Evolutionary conservation across 768 basidiomycete species (phyloP).

Genomic region (Solioccasus polychromus): DNA sequence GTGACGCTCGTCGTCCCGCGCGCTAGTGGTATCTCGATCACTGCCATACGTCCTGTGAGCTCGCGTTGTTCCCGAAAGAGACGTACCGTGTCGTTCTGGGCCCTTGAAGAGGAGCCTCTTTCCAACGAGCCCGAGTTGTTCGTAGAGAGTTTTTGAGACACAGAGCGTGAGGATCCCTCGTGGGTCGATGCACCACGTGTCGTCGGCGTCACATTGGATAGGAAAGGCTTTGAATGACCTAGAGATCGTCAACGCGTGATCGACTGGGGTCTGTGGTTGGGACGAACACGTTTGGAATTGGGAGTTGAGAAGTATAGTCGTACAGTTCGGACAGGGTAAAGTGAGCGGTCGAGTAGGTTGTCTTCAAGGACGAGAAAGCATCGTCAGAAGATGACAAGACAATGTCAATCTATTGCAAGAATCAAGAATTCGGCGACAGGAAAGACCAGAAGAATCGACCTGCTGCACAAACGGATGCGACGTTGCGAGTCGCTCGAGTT

Average conservation of each 20-base stretch:
- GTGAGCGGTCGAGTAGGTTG: slow-evolving; percentile 44
- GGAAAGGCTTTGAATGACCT: slow-evolving; percentile 40
- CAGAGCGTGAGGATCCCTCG: slow-evolving; percentile 58
- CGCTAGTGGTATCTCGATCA: slow-evolving; percentile 45
- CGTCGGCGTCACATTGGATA: slow-evolving; percentile 36
- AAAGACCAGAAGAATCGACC: slow-evolving; percentile 31
- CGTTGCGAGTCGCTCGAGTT: slow-evolving; percentile 34
- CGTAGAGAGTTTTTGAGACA: slow-evolving; percentile 55
- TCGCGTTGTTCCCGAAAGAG: too few species aligned
- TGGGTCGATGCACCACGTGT: slow-evolving; percentile 69
- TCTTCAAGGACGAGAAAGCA: slow-evolving; percentile 39
- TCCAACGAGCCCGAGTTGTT: slow-evolving; percentile 60
- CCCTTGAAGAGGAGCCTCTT: slow-evolving; percentile 51
- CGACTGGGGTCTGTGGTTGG: neutral
- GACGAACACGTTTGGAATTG: slow-evolving; percentile 14
- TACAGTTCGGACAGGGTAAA: slow-evolving; percentile 44
- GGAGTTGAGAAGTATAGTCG: slow-evolving; percentile 32
- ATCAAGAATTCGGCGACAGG: slow-evolving; percentile 1
- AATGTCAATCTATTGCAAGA: slow-evolving; percentile 53
- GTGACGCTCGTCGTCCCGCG: slow-evolving; percentile 36
- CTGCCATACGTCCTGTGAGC: slow-evolving; percentile 36
- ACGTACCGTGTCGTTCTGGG: slow-evolving; percentile 48
- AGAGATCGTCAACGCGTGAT: neutral
- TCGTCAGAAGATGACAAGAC: slow-evolving; percentile 48
- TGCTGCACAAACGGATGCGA: slow-evolving; percentile 55